Evolutionary conservation across 192 early-diverging fungal species (phyloP).

Genomic region (Podila clonocystis): DNA sequence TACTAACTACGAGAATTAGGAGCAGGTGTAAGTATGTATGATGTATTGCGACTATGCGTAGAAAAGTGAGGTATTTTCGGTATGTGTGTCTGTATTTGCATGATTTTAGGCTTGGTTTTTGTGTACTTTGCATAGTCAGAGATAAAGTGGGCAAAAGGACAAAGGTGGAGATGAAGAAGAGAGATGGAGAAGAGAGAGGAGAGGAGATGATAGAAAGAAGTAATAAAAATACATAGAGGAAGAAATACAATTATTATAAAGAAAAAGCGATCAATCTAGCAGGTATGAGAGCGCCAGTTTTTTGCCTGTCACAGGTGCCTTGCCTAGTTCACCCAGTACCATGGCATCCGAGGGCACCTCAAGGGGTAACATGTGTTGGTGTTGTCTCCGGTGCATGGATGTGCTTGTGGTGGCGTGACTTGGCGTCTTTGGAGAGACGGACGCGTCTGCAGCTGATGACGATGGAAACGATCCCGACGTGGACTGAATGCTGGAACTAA

Average conservation of each 20-base stretch:
- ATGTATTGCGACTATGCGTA: no score
- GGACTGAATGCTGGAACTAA: neutral
- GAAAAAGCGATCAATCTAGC: slow-evolving; percentile 8
- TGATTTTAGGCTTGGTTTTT: no score
- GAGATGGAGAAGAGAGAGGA: no score
- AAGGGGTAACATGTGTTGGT: neutral
- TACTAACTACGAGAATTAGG: neutral
- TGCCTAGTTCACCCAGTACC: neutral
- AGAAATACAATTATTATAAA: neutral
- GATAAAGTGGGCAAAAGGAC: slow-evolving; percentile 1
- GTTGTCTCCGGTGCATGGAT: neutral
- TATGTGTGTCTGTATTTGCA: neutral
- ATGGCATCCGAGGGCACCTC: neutral
- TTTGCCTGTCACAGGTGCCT: slow-evolving; percentile 4
- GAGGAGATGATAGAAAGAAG: neutral
- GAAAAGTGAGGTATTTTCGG: no score
- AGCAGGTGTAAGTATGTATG: no score
- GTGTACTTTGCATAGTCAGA: neutral
- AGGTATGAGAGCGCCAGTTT: slow-evolving; percentile 32
- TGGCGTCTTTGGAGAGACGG: no score
- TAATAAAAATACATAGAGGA: slow-evolving; percentile 2
- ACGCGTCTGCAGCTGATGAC: no score
- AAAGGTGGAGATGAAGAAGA: neutral
- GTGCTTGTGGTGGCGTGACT: neutral
- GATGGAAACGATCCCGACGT: neutral